phyloP scores from a whole-genome alignment of 2,329 filamentous ascomycete species.

The Xenosphaeropsis pyriputrescens region DNA sequence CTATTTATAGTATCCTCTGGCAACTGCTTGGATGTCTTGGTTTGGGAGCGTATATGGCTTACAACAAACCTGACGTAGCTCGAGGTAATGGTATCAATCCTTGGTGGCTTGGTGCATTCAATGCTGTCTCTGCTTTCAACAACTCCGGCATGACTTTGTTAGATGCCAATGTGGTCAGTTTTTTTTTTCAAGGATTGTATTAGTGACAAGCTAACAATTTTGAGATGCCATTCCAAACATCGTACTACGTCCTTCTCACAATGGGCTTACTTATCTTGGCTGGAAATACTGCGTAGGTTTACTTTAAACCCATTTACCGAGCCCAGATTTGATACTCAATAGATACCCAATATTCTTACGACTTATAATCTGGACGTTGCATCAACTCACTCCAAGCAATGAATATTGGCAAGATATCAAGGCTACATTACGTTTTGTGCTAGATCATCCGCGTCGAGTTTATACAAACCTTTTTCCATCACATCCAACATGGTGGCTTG shows the following conservation, averaged over 20 bases:
- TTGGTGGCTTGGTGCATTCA: slow-evolving; percentile 55
- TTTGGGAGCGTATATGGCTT: slow-evolving; percentile 44
- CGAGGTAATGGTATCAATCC: slow-evolving; percentile 42
- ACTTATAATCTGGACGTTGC: slow-evolving; percentile 35
- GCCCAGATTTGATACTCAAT: no score
- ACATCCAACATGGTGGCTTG: slow-evolving; percentile 46
- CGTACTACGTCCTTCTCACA: slow-evolving; percentile 21
- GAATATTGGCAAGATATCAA: slow-evolving; percentile 24
- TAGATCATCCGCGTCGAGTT: slow-evolving; percentile 36
- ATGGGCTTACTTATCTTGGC: slow-evolving; percentile 41
- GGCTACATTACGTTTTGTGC: slow-evolving; percentile 32
- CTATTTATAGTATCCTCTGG: slow-evolving; percentile 42
- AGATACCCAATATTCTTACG: slow-evolving; percentile 43
- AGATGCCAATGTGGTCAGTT: slow-evolving; percentile 43
- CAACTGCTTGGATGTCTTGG: slow-evolving; percentile 43
- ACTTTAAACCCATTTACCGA: neutral
- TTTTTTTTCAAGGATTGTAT: no score
- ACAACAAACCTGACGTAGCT: slow-evolving; percentile 32
- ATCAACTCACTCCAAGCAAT: slow-evolving; percentile 22
- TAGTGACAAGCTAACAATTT: neutral
- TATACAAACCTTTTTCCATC: slow-evolving; percentile 48
- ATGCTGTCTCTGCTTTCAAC: slow-evolving; percentile 54
- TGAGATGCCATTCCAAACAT: slow-evolving; percentile 17
- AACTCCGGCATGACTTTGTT: slow-evolving; percentile 57
- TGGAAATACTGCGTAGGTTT: slow-evolving; percentile 36